Conservation (phyloP, 2,329 filamentous ascomycete species). For the Diplodia corticola region DNA sequence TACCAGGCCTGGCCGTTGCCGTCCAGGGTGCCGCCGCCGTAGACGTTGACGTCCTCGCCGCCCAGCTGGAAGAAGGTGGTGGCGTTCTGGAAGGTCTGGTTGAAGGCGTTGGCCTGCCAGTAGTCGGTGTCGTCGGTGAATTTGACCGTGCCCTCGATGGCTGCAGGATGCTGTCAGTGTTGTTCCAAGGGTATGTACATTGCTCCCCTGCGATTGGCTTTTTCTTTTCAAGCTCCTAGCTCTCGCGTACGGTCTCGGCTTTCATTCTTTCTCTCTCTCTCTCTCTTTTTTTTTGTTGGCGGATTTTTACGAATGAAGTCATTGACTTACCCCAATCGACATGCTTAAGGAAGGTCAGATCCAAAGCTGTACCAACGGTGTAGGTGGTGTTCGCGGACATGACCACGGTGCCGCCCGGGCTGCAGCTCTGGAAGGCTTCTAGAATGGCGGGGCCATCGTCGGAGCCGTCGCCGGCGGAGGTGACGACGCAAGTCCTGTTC, state of each 20-base stretch:
- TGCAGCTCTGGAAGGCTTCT: constrained; percentile 59
- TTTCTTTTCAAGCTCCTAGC: neutral
- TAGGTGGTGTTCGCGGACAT: constrained; percentile 59
- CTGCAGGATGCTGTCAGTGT: constrained; percentile 33
- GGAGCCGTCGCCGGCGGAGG: constrained; percentile 40
- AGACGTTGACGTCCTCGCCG: constrained; percentile 66
- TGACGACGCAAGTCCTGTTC: constrained; percentile 42
- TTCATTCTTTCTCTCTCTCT: too few species aligned
- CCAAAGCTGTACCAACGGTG: constrained; percentile 63
- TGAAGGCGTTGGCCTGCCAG: constrained; percentile 66
- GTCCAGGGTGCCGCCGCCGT: constrained; percentile 63
- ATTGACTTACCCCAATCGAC: constrained; percentile 58
- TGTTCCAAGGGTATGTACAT: constrained; percentile 19
- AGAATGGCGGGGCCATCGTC: constrained; percentile 57
- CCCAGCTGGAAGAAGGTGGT: constrained; percentile 68
- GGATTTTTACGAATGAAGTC: too few species aligned
- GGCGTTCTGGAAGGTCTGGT: constrained; percentile 65
- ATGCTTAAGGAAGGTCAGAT: constrained; percentile 64
- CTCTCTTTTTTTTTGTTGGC: too few species aligned
- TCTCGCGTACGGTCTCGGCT: neutral
- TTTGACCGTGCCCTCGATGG: constrained; percentile 59
- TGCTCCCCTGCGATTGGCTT: neutral
- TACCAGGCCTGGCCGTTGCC: constrained; percentile 68
- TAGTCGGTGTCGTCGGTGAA: constrained; percentile 69
- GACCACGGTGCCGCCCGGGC: constrained; percentile 63